Base-by-base conservation (phyloP, 352 stramenopile species). In the Thalassiosira livingstoniorum region DNA sequence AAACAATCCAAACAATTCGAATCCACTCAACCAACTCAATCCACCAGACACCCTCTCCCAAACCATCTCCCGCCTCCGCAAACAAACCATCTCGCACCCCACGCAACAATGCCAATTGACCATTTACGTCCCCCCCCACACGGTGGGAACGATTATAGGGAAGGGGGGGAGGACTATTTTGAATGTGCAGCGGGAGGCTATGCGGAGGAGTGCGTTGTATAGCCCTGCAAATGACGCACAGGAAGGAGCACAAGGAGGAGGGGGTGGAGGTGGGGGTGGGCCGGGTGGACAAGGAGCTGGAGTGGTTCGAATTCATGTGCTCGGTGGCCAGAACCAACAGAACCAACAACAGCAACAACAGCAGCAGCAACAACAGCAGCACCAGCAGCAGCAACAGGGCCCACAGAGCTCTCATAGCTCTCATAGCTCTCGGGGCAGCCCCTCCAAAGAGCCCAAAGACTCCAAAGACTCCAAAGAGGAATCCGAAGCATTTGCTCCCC, bases 71-170 rank as follows among this genome's bases (percentile, higher is more conserved):
- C 42, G 47, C 18, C 58, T 83, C 1, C 72, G 80, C 15, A 34
- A 75, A 51, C 72, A 74, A 25, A 58, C 78, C 65, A 79, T 88
- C 23, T 73, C 60, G 13, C 82, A 88, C 37, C 82, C 82, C 0
- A 23, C 54, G 0, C 82, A 88, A 64, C 65, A 76, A 65, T 76
- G 74, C 23, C 72, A 77, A 45, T 45, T 93, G 0, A 90, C 90
- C 1, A 64, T 90, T 18, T 94, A 94, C 75, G 90, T 94, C 51
- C 87, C 88, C n/a, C 86, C 90, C 1, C 43, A 64, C 27, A 72
- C 71, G n/a, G 83, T 93, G 0, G 90, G 90, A 7, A 83, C 89
- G 21, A 68, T 94, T 13, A 93, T 94, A 75, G 90, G 90, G 39
- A 66, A 84, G 29, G 55, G 82, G 32, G 90, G 90, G 68, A 54